A percentile compares a stretch with the other conserved stretches of the same genome.
Evolutionary conservation across 495 filamentous ascomycete species (phyloP).

Genomic region (Hyphodiscus hymeniophilus): DNA sequence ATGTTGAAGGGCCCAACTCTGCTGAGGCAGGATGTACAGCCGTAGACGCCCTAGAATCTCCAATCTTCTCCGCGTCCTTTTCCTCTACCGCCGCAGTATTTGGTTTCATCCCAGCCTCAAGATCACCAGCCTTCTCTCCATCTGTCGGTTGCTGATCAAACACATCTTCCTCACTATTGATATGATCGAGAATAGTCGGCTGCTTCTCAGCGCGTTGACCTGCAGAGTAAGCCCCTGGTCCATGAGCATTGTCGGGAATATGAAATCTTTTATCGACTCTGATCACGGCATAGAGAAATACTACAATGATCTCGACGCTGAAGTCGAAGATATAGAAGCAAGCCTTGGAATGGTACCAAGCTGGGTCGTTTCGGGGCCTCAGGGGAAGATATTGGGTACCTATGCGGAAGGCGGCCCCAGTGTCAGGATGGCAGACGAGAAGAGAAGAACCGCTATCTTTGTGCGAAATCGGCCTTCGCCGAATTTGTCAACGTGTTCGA

Average conservation of each 20-base stretch:
- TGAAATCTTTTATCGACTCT: constrained; percentile 69
- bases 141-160: no score
- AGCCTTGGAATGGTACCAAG: constrained; percentile 59
- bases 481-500: constrained; percentile 51
- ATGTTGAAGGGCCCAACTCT: no score
- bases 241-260: constrained; percentile 43
- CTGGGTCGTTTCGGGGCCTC: constrained; percentile 42
- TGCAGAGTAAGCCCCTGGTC: constrained; percentile 18
- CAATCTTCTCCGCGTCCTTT: no score
- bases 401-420: constrained; percentile 63
- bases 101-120: no score
- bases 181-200: no score
- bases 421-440: constrained; percentile 46
- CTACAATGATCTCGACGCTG: constrained; percentile 58
- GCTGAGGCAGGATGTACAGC: no score
- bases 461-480: constrained; percentile 56
- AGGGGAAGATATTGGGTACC: constrained; percentile 47
- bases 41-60: no score
- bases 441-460: constrained; percentile 57
- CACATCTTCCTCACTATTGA: no score
- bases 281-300: constrained; percentile 51
- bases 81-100: no score
- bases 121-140: no score
- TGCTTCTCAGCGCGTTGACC: neutral
- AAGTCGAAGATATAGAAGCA: constrained; percentile 81